These are phyloP conservation scores for Filobasidium wieringae DNA, from an alignment of 768 basidiomycete species.

Conservation along the genomic window DNA sequence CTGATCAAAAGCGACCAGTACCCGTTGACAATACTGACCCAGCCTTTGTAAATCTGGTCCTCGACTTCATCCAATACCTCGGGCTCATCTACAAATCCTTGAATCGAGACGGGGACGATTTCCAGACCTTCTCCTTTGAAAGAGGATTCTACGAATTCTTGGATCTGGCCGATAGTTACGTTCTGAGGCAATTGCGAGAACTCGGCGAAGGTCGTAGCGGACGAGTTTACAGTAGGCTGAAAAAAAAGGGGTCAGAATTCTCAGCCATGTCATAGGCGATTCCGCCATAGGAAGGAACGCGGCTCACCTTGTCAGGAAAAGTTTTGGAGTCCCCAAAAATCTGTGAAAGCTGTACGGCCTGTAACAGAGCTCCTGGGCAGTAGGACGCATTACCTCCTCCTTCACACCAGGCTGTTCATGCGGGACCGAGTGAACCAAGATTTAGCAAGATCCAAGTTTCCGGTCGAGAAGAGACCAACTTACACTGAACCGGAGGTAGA, in stretches of 20 bases:
- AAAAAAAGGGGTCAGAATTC: no score
- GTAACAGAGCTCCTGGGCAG: constrained; percentile 44
- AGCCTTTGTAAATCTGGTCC: constrained; percentile 58
- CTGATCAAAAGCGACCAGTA: constrained; percentile 71
- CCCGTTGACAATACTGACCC: constrained; percentile 64
- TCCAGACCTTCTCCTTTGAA: constrained; percentile 80
- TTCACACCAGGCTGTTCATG: constrained; percentile 16
- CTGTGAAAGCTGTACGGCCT: constrained; percentile 69
- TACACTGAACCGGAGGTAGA: neutral
- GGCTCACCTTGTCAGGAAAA: constrained; percentile 54
- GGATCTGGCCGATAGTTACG: constrained; percentile 54
- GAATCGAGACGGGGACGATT: constrained; percentile 52
- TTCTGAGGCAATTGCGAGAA: constrained; percentile 44
- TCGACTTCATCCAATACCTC: constrained; percentile 59
- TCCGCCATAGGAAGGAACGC: no score
- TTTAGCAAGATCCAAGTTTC: neutral
- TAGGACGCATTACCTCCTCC: constrained; percentile 26
- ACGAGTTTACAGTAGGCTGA: no score
- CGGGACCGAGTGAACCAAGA: neutral
- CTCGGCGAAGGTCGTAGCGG: constrained; percentile 59
- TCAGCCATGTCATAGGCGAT: no score
- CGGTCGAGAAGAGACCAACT: neutral
- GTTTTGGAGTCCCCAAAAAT: constrained; percentile 74
- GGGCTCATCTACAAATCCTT: constrained; percentile 54
- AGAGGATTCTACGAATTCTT: constrained; percentile 58